Evolutionary conservation across 2,329 filamentous ascomycete genomes (phyloP), one percentile per base, ranked within the genome.

Genomic region (Fusarium clavum): DNA sequence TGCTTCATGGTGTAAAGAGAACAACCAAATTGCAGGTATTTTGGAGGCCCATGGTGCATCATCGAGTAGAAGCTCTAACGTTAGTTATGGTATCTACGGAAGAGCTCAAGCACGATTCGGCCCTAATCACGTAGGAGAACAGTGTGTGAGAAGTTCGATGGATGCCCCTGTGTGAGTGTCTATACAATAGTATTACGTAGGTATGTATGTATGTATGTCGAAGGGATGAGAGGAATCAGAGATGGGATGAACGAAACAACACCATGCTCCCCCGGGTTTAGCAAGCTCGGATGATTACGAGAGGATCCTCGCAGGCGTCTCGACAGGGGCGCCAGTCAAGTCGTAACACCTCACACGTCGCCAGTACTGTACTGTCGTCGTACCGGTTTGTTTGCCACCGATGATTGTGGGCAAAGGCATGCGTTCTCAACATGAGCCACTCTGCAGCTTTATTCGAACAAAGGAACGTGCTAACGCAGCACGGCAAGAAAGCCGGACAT

Each of bases 221-320:
- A 38, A 38, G 34, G 18, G 34, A 38, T 41, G 13, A 40, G 40
- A 61, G 61, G 56, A 48, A 73, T 62, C 64, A 45, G 57, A 70
- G 58, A 64, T 43, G 63, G 59, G 65, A 73, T 60, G 69, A 62
- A 61, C 54, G 53, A 68, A 64, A 60, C 63, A 63, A 44, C 29
- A 60, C 69, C 66, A 64, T 75, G 65, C 49, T 67, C 40, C 61
- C 57, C 61, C 38, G 45, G 63, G 59, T 47, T 58, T 61, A 64
- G 45, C 34, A 53, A 69, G 65, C 64, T 70, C 62, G 53, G 62
- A 73, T 61, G 70, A 74, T 53, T 20, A 47, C 66, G 47, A 72
- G 63, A 73, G 62, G 61, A 75, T 45, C 51, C 64, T 65, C 68
- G 64, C 54, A 59, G 48, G 57, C 48, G 25, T 53, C 62, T 49